Evolutionary conservation across 2,329 filamentous ascomycete genomes (phyloP).

Genomic region (Ascosphaera apis): DNA sequence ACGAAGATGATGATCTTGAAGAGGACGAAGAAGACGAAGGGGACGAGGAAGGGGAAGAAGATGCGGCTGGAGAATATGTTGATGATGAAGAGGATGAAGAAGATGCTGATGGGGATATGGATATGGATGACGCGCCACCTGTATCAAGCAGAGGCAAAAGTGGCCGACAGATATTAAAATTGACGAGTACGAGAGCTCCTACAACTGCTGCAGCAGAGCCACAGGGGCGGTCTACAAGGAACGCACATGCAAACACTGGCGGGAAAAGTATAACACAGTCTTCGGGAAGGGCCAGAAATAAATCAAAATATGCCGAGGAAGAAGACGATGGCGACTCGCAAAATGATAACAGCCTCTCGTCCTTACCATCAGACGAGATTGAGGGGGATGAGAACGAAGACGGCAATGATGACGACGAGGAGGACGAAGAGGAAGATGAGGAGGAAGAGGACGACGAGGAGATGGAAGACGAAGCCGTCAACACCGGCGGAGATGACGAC

Average conservation of each 20-base stretch:
- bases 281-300: no score
- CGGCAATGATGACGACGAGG: slow-evolving; percentile 22
- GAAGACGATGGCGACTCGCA: background rate
- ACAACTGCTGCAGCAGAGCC: background rate
- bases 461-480: slow-evolving; percentile 26
- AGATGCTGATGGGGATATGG: slow-evolving; percentile 16
- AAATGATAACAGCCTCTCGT: background rate
- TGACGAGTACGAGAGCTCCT: background rate
- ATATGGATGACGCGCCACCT: slow-evolving; percentile 4
- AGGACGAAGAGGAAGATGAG: slow-evolving; percentile 22
- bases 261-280: no score
- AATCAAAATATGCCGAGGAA: no score
- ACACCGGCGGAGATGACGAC: slow-evolving; percentile 10
- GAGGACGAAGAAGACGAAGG: slow-evolving; percentile 7
- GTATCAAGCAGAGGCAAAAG: background rate
- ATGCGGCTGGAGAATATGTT: slow-evolving; percentile 12
- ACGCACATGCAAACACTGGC: background rate
- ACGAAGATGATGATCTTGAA: slow-evolving; percentile 26
- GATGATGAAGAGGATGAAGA: no score
- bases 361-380: slow-evolving; percentile 8
- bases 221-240: background rate
- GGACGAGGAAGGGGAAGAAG: slow-evolving; percentile 8
- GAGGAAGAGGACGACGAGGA: slow-evolving; percentile 22
- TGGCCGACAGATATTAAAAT: background rate
- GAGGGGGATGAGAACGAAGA: slow-evolving; percentile 25